Base-by-base conservation (phyloP, 2,329 filamentous ascomycete species). In the Scedosporium apiospermum region DNA sequence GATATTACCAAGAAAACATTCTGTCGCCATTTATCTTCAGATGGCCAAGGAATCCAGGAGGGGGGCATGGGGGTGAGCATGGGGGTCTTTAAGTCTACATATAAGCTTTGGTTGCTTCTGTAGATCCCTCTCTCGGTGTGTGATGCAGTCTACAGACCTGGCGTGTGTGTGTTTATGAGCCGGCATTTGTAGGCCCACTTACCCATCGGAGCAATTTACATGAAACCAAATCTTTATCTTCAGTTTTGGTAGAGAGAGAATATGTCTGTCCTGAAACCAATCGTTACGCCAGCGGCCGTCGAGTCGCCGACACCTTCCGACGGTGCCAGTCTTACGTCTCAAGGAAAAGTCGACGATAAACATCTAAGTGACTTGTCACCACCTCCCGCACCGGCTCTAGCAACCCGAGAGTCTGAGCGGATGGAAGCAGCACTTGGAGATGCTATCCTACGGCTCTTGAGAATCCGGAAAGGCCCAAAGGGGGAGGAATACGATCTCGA, bases 341-440 rank as follows among this genome's bases (percentile, higher is more conserved):
- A 26, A 57, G 53, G 21, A 26, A 57, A 16, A 27, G 6, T 21
- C 6, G 58, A 59, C 23, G 38, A 26, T 38, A 59, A 59, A 38
- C 21, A 18, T 6, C 23, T 12, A 1, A 42, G 26, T 16, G 34
- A 27, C 23, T 30, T 58, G 18, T 3, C 30, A 1, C 30, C 57
- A 12, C 26, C 58, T 7, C 6, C 16, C 10, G 18, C 38, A 5
- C 64, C 67, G 14, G 69, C 67, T 6, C 62, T 74, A 46, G 70
- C 70, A 6, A 65, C 68, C 1, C 67, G 65, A 41, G 66, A 70
- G 26, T 65, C 65, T 0, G 64, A 68, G 27, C 70, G 70, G 6
- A 71, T 69, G 71, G 72, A 74, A 57, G 65, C 69, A 14, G 70
- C 67, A 0, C 64, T 74, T 3, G 72, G 72, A 3, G 69, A 74